Conservation (phyloP, 2,329 filamentous ascomycete genomes). For the Golovinomyces cichoracearum region DNA sequence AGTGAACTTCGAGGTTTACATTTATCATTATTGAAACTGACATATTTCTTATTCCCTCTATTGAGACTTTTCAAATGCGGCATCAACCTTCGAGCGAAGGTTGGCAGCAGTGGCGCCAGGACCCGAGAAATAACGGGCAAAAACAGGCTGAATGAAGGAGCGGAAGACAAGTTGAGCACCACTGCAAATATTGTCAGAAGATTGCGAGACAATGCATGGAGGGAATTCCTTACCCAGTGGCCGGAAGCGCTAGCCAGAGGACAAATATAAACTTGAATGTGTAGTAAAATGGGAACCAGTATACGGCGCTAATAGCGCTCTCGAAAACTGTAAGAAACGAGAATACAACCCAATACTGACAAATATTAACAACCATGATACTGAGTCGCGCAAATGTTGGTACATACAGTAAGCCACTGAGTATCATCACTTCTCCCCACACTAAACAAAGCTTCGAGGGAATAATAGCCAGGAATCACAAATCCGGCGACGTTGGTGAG, state of each 20-base stretch:
- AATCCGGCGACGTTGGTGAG: constrained; percentile 72
- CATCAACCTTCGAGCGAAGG: constrained; percentile 66
- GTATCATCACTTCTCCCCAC: constrained; percentile 49
- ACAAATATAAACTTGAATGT: constrained; percentile 97
- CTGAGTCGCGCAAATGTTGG: background rate
- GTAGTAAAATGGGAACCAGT: constrained; percentile 98
- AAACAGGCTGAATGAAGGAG: constrained; percentile 74
- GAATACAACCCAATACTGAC: constrained; percentile 68
- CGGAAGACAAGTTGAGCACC: constrained; percentile 93
- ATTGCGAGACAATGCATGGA: background rate
- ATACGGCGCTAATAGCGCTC: constrained; percentile 60
- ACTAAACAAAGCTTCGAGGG: constrained; percentile 50
- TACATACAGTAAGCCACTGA: constrained; percentile 47
- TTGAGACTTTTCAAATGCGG: constrained; percentile 9
- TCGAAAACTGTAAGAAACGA: constrained; percentile 62
- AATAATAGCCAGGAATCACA: constrained; percentile 63
- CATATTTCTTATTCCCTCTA: too few species aligned
- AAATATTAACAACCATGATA: too few species aligned
- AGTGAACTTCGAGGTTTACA: too few species aligned
- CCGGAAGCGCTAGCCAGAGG: constrained; percentile 89
- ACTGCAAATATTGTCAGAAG: constrained; percentile 22
- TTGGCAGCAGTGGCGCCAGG: constrained; percentile 53
- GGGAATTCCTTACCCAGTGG: constrained; percentile 51
- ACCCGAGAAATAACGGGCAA: constrained; percentile 65
- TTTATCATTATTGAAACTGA: too few species aligned